Base-by-base conservation (phyloP, 306 rosid genomes). In the Quercus parvula region DNA sequence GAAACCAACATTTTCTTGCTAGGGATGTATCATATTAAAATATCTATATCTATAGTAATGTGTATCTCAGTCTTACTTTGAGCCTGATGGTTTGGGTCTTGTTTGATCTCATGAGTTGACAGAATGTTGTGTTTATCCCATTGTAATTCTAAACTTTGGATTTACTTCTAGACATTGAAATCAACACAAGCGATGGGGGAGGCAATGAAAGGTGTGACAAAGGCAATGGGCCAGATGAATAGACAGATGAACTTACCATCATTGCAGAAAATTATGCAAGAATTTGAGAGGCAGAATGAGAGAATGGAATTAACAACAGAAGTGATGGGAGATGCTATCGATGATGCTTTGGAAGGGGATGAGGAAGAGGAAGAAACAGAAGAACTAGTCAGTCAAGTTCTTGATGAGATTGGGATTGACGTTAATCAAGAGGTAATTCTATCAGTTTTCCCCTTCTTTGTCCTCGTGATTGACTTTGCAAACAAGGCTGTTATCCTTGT, bases 161-260 rank as follows among this genome's bases (percentile, higher is more conserved):
- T 75, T 75, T 15, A 2, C 69, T 25, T 79, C 56, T 85, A 94
- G 98, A 94, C 98, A 2, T 78, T 94, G 84, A 94, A 92, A 83
- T 94, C 98, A 22, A 94, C 98, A 61, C 98, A 91, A 88, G 94
- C 98, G 1, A 94, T 94, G 98, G 97, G 98, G 14, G 97, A 94
- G 85, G 98, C 98, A 49, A 94, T 94, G 98, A 94, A 94, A 83
- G 98, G 98, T 49, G 98, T 94, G 82, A 94, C 98, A 9, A 94
- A 94, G 86, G 98, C 98, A 70, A 94, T 94, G 98, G 98, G 98
- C 30, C 97, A 92, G 85, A 92, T 94, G 98, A 94, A 94, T 83
- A 88, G 98, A 78, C 94, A 86, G 88, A 92, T 94, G 98, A 94
- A 94, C 89, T 74, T 94, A 89, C 98, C 98, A 67, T 92, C 94